Percentiles rank a stretch among this genome's conserved stretches.
Evolutionary conservation across 2,329 filamentous ascomycete genomes (phyloP).

Genomic region (Chaetomiaceae sp.): DNA sequence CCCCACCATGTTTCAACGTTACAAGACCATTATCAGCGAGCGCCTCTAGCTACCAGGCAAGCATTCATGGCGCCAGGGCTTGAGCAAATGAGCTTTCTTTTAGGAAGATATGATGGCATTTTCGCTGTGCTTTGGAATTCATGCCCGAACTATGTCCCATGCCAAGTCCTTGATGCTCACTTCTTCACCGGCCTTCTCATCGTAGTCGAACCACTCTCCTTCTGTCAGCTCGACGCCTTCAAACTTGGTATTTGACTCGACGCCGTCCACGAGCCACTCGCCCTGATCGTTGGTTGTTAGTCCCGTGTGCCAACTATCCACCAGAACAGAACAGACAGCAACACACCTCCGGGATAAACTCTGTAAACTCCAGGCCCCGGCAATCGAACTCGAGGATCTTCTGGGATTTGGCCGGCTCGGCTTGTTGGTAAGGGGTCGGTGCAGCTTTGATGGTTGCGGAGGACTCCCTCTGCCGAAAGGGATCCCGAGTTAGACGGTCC

Average conservation of each 20-base stretch:
- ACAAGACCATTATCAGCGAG: too few relatives aligned
- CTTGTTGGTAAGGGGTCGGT: slow-evolving; percentile 66
- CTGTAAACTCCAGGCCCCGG: slow-evolving; percentile 83
- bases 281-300: slow-evolving; percentile 51
- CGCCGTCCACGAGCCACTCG: slow-evolving; percentile 80
- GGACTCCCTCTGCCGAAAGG: slow-evolving; percentile 62
- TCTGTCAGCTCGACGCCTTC: slow-evolving; percentile 75
- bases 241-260: slow-evolving; percentile 79
- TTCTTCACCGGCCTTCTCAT: slow-evolving; percentile 87
- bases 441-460: slow-evolving; percentile 77
- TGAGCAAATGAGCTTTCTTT: too few relatives aligned
- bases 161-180: slow-evolving; percentile 86
- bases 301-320: not conserved
- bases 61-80: too few relatives aligned
- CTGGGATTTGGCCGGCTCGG: slow-evolving; percentile 67
- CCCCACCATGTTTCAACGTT: too few relatives aligned
- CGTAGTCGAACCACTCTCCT: slow-evolving; percentile 97
- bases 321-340: not conserved
- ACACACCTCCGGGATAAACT: slow-evolving; percentile 81
- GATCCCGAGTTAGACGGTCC: not conserved
- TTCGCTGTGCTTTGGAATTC: slow-evolving; percentile 25
- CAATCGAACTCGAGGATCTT: slow-evolving; percentile 91
- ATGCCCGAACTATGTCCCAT: slow-evolving; percentile 78
- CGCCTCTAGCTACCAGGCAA: too few relatives aligned
- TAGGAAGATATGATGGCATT: too few relatives aligned